Evolutionary conservation across 1,139 yeast species (phyloP).

Genomic region (Magnusiomyces ingens): DNA sequence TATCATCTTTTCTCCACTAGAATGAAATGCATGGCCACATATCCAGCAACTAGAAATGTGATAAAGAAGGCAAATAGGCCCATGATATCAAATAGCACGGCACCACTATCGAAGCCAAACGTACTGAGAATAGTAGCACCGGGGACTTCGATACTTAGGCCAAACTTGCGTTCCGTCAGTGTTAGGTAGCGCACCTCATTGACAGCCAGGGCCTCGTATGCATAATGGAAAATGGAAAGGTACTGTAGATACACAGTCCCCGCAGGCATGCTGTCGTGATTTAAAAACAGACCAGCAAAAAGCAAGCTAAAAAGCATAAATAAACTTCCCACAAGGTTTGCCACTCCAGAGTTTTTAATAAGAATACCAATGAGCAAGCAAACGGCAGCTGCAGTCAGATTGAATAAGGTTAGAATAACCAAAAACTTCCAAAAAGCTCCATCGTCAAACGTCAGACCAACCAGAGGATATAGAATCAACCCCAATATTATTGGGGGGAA

Average conservation of each 20-base stretch:
- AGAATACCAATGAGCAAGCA: slow-evolving; percentile 82
- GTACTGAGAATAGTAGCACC: slow-evolving; percentile 95
- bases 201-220: slow-evolving; percentile 84
- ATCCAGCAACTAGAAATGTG: slow-evolving; percentile 59
- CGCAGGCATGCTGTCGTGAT: slow-evolving; percentile 64
- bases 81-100: slow-evolving; percentile 58
- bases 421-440: slow-evolving; percentile 71
- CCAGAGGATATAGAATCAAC: slow-evolving; percentile 85
- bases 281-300: slow-evolving; percentile 89
- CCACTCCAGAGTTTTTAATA: slow-evolving; percentile 86
- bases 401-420: slow-evolving; percentile 67
- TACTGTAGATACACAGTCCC: slow-evolving; percentile 76
- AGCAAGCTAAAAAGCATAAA: slow-evolving; percentile 74
- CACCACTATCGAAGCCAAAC: slow-evolving; percentile 84
- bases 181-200: slow-evolving; percentile 90
- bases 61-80: slow-evolving; percentile 42
- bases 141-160: slow-evolving; percentile 92
- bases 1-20: slow-evolving; percentile 66
- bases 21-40: slow-evolving; percentile 60
- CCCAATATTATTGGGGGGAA: slow-evolving; percentile 81
- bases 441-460: slow-evolving; percentile 75
- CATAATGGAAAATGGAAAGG: slow-evolving; percentile 87
- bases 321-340: slow-evolving; percentile 81
- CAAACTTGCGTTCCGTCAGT: slow-evolving; percentile 81
- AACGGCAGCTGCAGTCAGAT: slow-evolving; percentile 77